These are phyloP conservation scores for Paxillus ammoniavirescens DNA, from an alignment of 768 basidiomycete species.

Conservation along the genomic window DNA sequence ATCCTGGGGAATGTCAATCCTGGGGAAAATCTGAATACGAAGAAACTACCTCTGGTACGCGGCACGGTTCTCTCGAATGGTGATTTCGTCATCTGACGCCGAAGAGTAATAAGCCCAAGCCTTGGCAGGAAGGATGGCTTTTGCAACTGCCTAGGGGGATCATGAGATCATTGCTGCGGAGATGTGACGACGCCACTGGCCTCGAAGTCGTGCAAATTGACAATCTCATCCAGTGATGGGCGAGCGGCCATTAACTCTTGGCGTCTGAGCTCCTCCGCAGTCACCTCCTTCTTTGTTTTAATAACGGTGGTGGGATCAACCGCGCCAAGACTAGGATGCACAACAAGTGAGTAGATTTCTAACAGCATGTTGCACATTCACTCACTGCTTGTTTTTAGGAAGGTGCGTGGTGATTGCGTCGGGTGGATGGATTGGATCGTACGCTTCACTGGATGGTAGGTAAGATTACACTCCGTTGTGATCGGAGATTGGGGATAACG, in stretches of 20 bases:
- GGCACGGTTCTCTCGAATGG: constrained; percentile 78
- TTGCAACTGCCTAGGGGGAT: constrained; percentile 66
- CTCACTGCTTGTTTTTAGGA: constrained; percentile 74
- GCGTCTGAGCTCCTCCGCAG: constrained; percentile 67
- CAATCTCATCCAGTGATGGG: constrained; percentile 70
- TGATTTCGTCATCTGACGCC: constrained; percentile 89
- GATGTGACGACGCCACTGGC: constrained; percentile 33
- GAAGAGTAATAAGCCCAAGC: constrained; percentile 94
- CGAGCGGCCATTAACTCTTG: constrained; percentile 56
- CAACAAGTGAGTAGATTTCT: not conserved
- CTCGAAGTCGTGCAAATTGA: constrained; percentile 92
- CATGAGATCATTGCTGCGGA: not conserved
- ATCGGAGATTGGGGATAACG: constrained; percentile 4
- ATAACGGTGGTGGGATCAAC: constrained; percentile 66
- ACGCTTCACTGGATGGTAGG: constrained; percentile 49
- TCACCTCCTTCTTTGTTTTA: constrained; percentile 58
- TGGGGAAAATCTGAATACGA: not conserved
- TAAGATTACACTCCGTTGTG: not conserved
- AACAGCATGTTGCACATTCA: not conserved
- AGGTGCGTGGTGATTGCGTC: constrained; percentile 71
- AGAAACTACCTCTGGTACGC: constrained; percentile 73
- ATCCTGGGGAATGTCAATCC: constrained; percentile 37
- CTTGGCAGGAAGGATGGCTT: constrained; percentile 71
- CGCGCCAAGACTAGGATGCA: constrained; percentile 50
- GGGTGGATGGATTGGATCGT: constrained; percentile 83